Base-by-base conservation (phyloP, 2,329 filamentous ascomycete genomes). In the Pestalotiopsis sp. region DNA sequence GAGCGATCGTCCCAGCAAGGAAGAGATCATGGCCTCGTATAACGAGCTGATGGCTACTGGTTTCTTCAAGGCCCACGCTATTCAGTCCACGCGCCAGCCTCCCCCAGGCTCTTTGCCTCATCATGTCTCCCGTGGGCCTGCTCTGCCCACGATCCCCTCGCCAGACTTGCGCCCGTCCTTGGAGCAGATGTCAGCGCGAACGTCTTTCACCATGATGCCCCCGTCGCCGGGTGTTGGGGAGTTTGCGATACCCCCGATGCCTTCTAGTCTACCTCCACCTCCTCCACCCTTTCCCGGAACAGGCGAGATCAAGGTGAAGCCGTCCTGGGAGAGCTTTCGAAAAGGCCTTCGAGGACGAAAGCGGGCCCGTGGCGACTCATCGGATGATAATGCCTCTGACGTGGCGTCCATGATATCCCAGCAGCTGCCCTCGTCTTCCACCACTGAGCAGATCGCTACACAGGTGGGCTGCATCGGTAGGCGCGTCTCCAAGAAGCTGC, bases 1-100 rank as follows among this genome's bases (percentile, higher is more conserved):
- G 26, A 59, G 48, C 26, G 64, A 73, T 66, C 77, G 77, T 55
- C 80, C 77, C 35, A 75, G 78, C 4, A 75, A 79, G 3, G 87
- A 89, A 64, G 85, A 89, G 67, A 82, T 89, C 65, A 71, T 87
- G 73, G 82, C 84, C 68, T 88, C 81, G 73, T 89, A 89, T 75
- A 84, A 87, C 70, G 78, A 85, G 71, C 81, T 89, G 67, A 81
- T 89, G 71, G 83, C 85, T 2, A 82, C 82, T 5, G 87, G 87
- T 68, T 89, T 89, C 82, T 89, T 89, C 75, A 81, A 83, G 60
- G 80, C 84, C 26, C 86, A 88, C 70, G 86, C 86, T 65, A 88
- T 88, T 69, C 84, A 86, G 69, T 87, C 86, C 4, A 86, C 85
- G 1, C 81, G 87, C 3, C 84, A 85, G 73, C 83, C 80, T 1